Evolutionary conservation across 768 basidiomycete species (phyloP).

Genomic region (Ramaria rubella): DNA sequence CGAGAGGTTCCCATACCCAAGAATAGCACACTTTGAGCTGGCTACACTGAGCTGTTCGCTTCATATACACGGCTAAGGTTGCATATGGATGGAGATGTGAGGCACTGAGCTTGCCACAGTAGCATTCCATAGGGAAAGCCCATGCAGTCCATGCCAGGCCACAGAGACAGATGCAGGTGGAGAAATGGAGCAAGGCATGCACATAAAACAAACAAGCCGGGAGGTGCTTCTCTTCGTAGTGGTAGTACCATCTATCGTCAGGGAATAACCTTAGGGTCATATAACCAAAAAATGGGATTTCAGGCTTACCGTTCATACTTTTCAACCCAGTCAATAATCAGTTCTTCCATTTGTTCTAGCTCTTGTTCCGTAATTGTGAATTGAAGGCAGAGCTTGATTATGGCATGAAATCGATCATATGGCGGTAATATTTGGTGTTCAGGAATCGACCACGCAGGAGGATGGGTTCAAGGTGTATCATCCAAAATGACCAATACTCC

Average conservation of each 20-base stretch:
- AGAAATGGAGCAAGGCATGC: neutral
- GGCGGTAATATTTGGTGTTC: neutral
- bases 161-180: neutral
- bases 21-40: neutral
- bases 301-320: too few relatives aligned
- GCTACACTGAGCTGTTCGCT: neutral
- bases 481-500: conserved; percentile 13
- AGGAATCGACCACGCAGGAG: neutral
- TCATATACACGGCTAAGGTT: neutral
- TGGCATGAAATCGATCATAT: neutral
- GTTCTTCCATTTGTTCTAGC: conserved; percentile 9
- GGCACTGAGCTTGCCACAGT: neutral
- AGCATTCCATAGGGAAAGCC: too few relatives aligned
- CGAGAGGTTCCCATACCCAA: neutral
- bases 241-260: too few relatives aligned
- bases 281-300: too few relatives aligned
- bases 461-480: conserved; percentile 19
- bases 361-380: conserved; percentile 14
- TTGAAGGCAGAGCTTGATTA: conserved; percentile 15
- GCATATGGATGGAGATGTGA: neutral
- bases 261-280: too few relatives aligned
- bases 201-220: too few relatives aligned
- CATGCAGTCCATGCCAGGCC: neutral
- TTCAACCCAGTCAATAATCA: conserved; percentile 19
- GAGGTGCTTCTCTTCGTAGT: too few relatives aligned